Evolutionary conservation across 2,329 filamentous ascomycete genomes (phyloP).

Genomic region (Incumbomyces delicatus): DNA sequence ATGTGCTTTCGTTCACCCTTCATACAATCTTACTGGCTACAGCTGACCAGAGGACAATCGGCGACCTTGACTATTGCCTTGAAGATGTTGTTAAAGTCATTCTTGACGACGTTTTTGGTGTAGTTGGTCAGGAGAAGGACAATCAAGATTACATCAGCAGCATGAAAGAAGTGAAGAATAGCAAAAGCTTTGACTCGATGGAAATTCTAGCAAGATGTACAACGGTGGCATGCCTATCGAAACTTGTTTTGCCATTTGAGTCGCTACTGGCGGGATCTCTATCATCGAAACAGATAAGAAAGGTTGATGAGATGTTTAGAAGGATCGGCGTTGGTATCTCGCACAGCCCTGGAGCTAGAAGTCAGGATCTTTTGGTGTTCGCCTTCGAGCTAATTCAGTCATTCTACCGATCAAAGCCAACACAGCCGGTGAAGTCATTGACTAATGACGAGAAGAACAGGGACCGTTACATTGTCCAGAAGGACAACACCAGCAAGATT

Average conservation of each 20-base stretch:
- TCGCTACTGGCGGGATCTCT: slow-evolving; percentile 73
- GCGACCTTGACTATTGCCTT: slow-evolving; percentile 83
- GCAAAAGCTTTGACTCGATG: slow-evolving; percentile 97
- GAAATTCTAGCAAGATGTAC: slow-evolving; percentile 78
- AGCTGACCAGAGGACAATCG: slow-evolving; percentile 62
- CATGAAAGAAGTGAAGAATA: slow-evolving; percentile 97
- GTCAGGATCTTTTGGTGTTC: slow-evolving; percentile 77
- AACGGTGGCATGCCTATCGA: slow-evolving; percentile 62
- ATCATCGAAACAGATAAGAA: slow-evolving; percentile 70
- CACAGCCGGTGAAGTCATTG: slow-evolving; percentile 26
- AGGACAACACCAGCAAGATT: slow-evolving; percentile 60
- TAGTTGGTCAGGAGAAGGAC: slow-evolving; percentile 88
- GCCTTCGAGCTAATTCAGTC: slow-evolving; percentile 91
- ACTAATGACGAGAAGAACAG: slow-evolving; percentile 49
- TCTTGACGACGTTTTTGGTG: slow-evolving; percentile 96
- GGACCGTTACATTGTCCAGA: slow-evolving; percentile 67
- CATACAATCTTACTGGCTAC: slow-evolving; percentile 78
- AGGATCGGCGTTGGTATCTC: slow-evolving; percentile 75
- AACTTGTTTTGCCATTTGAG: slow-evolving; percentile 69
- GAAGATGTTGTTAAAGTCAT: slow-evolving; percentile 68
- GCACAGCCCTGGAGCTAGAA: slow-evolving; percentile 68
- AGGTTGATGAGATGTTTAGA: slow-evolving; percentile 79
- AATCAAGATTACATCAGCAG: slow-evolving; percentile 89
- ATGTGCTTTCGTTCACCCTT: slow-evolving; percentile 89
- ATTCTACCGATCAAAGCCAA: slow-evolving; percentile 59